Evolutionary conservation across 2,329 filamentous ascomycete species (phyloP).

Genomic region (Colletotrichum limetticola): DNA sequence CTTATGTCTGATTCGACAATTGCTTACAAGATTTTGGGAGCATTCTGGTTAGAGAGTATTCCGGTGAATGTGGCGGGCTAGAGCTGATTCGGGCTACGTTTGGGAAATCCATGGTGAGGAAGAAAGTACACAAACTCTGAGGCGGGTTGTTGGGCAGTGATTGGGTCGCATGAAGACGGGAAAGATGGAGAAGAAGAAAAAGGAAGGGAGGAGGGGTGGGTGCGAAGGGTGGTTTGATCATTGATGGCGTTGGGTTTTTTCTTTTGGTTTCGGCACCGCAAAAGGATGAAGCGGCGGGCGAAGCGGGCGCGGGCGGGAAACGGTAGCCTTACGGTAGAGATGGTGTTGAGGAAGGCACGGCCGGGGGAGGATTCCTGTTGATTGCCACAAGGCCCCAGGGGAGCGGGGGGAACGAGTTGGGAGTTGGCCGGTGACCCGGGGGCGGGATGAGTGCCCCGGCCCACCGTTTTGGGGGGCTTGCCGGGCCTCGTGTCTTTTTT

Average conservation of each 20-base stretch:
- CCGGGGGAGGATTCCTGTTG: neutral
- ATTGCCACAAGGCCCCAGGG: neutral
- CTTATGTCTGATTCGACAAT: neutral
- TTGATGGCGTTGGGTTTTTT: neutral
- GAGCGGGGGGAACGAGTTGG: too few species aligned
- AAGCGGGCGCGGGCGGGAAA: neutral
- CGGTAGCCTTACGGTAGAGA: neutral
- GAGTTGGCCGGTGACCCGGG: neutral
- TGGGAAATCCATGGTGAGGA: neutral
- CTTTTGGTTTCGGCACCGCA: neutral
- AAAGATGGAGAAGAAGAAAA: conserved; percentile 1
- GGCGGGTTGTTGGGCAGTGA: conserved; percentile 2
- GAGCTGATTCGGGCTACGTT: neutral
- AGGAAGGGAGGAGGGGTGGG: neutral
- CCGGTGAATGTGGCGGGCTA: conserved; percentile 3
- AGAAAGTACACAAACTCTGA: neutral
- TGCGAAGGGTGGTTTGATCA: neutral
- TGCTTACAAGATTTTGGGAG: neutral
- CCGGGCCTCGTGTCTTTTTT: neutral
- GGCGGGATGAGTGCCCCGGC: neutral
- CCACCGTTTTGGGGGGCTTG: neutral
- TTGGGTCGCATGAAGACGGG: conserved; percentile 26
- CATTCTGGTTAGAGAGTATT: neutral
- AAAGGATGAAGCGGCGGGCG: too few species aligned
- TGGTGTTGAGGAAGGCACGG: neutral